phyloP scores from a whole-genome alignment of 805 yeast genomes.

The Yarrowia sp. region DNA sequence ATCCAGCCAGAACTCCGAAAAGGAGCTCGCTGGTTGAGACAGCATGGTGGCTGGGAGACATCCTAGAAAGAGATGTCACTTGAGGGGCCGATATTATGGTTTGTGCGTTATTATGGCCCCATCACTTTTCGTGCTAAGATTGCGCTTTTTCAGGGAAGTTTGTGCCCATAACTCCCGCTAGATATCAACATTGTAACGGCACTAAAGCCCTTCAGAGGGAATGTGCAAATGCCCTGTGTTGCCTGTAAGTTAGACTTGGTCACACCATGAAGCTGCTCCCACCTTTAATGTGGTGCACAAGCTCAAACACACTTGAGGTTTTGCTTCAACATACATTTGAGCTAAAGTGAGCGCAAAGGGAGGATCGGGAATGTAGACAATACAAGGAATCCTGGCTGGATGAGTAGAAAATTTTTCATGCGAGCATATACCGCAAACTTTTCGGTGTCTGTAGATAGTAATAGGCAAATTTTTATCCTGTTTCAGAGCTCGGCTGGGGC shows the following conservation, averaged over 20 bases:
- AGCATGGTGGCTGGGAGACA: background rate
- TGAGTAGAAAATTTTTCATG: background rate
- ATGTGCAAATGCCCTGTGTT: background rate
- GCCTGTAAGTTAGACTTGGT: background rate
- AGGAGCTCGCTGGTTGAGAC: background rate
- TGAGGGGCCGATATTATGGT: background rate
- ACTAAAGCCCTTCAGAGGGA: background rate
- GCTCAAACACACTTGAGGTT: background rate
- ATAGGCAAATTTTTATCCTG: background rate
- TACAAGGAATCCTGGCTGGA: background rate
- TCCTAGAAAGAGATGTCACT: background rate
- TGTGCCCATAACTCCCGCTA: background rate
- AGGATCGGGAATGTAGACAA: background rate
- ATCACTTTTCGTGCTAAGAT: background rate
- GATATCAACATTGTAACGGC: background rate
- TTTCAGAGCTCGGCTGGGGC: background rate
- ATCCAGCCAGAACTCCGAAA: background rate
- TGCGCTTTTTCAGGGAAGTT: background rate
- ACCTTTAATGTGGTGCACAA: background rate
- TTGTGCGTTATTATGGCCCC: background rate
- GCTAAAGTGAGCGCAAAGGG: background rate
- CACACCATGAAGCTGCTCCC: background rate
- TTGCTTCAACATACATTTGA: background rate
- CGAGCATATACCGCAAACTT: background rate
- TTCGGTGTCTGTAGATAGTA: background rate